Base-by-base conservation (phyloP, 257 asterid genomes). In the Lycium ferocissimum region DNA sequence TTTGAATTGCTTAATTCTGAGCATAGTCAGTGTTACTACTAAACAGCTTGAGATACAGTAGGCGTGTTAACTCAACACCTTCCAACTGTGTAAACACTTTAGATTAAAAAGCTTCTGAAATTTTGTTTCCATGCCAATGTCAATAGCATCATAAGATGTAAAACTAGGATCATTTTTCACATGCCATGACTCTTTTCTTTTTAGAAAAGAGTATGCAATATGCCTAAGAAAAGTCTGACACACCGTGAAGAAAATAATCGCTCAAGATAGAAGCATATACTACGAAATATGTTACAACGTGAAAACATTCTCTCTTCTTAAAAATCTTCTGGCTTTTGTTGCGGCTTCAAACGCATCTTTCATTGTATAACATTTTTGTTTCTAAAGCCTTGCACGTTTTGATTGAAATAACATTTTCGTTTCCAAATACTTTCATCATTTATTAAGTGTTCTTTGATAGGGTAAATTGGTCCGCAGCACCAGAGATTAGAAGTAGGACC, bases 111-210 rank as follows among this genome's bases (percentile, higher is more conserved):
- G 82, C 65, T 26, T 78, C 65, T 53, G 10, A 26, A 53, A 40
- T 53, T 76, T 26, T 33, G 47, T 53, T 66, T 35, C 45, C 33
- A 10, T 75, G 81, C 81, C 26, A 78, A 26, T 78, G 15, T 40
- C 43, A 26, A 53, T 53, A 53, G 49, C 65, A 76, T 76, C 63
- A 76, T 76, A 22, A 51, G 63, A 51, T 51, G 62, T 51, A 76
- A 73, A 76, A 26, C 45, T 18, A 76, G 79, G 62, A 51, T 76
- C 63, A 5, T 63, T 76, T 61, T 61, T 76, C 3, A 26, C 7
- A 40, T 17, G 53, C 53, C 14, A 40, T 35, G 49, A 57, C 63
- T 57, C 33, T 57, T 57, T 57, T n/a, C 66, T 7, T 59, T 59
- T 59, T 59, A 59, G 66, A 6, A 59, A 59, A 18, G 66, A 59